Percentiles rank a stretch among this genome's conserved stretches.
These are phyloP conservation scores for Eremomyces bilateralis DNA, from an alignment of 495 filamentous ascomycete genomes.

Conservation along the genomic window DNA sequence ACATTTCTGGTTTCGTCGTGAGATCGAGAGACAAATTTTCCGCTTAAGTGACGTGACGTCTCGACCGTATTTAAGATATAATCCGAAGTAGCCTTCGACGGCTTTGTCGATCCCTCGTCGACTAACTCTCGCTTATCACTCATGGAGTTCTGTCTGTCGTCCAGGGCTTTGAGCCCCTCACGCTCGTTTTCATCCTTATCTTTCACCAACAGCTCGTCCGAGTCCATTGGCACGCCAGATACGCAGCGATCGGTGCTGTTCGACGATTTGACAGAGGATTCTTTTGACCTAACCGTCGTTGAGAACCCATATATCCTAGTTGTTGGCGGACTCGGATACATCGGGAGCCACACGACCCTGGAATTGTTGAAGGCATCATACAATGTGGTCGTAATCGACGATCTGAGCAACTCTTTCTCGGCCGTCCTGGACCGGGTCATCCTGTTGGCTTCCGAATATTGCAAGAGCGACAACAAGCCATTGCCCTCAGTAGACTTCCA, in stretches of 20 bases:
- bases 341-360: slow-evolving; percentile 40
- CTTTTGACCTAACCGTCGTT: slow-evolving; percentile 9
- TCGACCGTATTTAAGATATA: no score
- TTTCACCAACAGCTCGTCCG: slow-evolving; percentile 3
- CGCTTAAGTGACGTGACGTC: no score
- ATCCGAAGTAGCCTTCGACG: no score
- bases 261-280: slow-evolving; percentile 12
- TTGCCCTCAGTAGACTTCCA: slow-evolving; percentile 33
- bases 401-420: slow-evolving; percentile 36
- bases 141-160: slow-evolving; percentile 7
- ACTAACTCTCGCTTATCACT: slow-evolving; percentile 1
- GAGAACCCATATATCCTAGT: slow-evolving; percentile 26
- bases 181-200: slow-evolving; percentile 10
- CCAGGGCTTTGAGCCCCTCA: slow-evolving; percentile 7
- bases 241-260: slow-evolving; percentile 13
- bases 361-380: slow-evolving; percentile 38
- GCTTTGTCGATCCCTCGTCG: no score
- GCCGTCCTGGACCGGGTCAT: slow-evolving; percentile 31
- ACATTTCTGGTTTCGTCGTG: no score
- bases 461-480: slow-evolving; percentile 12
- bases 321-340: slow-evolving; percentile 44
- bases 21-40: no score
- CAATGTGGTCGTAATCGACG: slow-evolving; percentile 43
- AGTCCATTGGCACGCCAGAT: slow-evolving; percentile 10
- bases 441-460: slow-evolving; percentile 27